Evolutionary conservation across 495 filamentous ascomycete species (phyloP).

Genomic region (Polyplosphaeria fusca): DNA sequence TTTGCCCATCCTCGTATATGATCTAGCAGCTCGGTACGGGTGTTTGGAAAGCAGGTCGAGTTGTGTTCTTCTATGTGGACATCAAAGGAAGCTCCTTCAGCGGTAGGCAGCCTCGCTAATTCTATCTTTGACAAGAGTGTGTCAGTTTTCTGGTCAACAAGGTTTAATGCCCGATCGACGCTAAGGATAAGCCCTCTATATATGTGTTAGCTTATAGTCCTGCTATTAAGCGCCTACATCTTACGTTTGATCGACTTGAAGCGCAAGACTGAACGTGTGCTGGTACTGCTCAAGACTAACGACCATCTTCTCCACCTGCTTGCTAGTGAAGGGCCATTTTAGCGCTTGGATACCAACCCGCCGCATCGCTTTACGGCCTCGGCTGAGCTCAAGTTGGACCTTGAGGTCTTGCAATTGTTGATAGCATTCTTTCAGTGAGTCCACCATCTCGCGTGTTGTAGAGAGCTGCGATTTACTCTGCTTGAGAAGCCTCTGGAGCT

Average conservation of each 20-base stretch:
- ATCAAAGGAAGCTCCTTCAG: constrained; percentile 30
- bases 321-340: constrained; percentile 46
- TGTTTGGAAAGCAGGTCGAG: constrained; percentile 27
- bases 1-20: constrained; percentile 32
- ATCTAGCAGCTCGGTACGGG: constrained; percentile 32
- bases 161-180: constrained; percentile 9
- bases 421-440: constrained; percentile 32
- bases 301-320: constrained; percentile 42
- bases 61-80: constrained; percentile 17
- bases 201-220: neutral
- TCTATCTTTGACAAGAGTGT: constrained; percentile 5
- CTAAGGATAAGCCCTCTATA: constrained; percentile 9
- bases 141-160: constrained; percentile 19
- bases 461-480: constrained; percentile 12
- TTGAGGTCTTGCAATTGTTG: constrained; percentile 38
- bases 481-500: constrained; percentile 15
- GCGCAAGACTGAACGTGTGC: constrained; percentile 40
- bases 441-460: no score
- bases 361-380: constrained; percentile 35
- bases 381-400: constrained; percentile 40
- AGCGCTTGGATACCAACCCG: constrained; percentile 26
- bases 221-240: constrained; percentile 10
- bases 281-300: constrained; percentile 40
- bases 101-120: constrained; percentile 15
- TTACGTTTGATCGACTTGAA: no score